Evolutionary conservation across 768 basidiomycete species (phyloP), one percentile per base, ranked within the genome.

Genomic region (Ramaria sp.): DNA sequence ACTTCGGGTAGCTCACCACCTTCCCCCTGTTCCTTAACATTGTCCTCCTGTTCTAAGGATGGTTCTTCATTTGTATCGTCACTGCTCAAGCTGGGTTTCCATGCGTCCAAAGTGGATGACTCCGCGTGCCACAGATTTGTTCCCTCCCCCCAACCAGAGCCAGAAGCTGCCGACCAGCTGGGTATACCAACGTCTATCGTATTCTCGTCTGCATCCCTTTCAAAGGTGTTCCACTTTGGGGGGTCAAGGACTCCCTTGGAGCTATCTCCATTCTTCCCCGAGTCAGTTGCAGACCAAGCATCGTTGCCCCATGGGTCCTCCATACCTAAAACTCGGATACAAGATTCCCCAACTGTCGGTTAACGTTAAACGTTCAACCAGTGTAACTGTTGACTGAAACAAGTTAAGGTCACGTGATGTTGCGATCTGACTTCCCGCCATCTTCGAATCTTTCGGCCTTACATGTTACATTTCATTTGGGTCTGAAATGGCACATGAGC

Each of bases 231-330:
- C 55, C 45, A 50, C 20, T 57, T 57, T n/a, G 33, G 55, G 27
- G 15, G 30, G 4, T 20, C 34, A n/a, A 38, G 33, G 22, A 38
- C 9, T 13, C 27, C 17, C 19, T 37, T n/a, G 2, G 45, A 7
- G 22, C 20, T 20, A 17, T 31, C 47, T 34, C 27, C 20, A 22
- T 30, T 33, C 9, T 34, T 31, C 15, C 37, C 47, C 11, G 51
- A 52, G 10, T 13, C 37, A 15, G 33, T 12, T 33, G 55, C 31
- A 31, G 55, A 57, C 55, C 55, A 57, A 19, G 55, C 55, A 50
- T 57, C 49, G 31, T 20, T 54, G 11, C 46, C 48, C 55, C 55
- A 57, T 11, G 47, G 46, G 37, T 57, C 55, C 6, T 54, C 53
- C 53, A 42, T 43, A 38, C 38, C 41, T 20, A 5, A 20, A 30